A percentile compares a stretch with the other conserved stretches of the same genome.
Conservation (phyloP, 2,329 filamentous ascomycete genomes). For the Septoria linicola region DNA sequence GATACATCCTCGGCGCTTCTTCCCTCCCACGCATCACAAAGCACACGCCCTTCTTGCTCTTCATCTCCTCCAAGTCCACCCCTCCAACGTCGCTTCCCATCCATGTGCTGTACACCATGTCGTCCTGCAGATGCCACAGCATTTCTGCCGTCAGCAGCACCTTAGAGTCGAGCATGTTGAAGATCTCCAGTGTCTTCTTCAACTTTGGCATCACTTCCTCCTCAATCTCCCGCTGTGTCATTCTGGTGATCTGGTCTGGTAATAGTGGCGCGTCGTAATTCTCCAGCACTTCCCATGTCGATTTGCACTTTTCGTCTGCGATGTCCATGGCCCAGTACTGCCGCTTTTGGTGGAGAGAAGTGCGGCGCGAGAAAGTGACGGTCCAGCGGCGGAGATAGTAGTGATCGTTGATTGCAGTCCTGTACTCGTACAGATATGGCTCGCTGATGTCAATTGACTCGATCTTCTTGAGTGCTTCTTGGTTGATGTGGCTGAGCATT, state of each 20-base stretch:
- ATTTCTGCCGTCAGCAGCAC: conserved; percentile 3
- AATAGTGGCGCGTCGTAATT: not conserved
- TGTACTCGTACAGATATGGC: conserved; percentile 5
- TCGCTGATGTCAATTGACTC: conserved; percentile 2
- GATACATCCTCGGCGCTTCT: conserved; percentile 6
- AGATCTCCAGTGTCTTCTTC: not conserved
- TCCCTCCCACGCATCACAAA: conserved; percentile 5
- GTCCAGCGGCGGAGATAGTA: conserved; percentile 11
- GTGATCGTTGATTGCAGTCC: not conserved
- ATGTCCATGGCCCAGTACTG: not conserved
- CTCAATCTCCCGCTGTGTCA: conserved; percentile 1
- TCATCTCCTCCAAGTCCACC: not conserved
- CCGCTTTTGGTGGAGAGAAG: not conserved
- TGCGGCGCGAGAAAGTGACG: not conserved
- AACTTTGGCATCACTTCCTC: conserved; percentile 1
- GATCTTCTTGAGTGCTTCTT: not conserved
- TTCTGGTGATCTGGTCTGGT: not conserved
- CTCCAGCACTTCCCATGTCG: not conserved
- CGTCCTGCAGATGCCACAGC: conserved; percentile 1
- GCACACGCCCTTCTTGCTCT: not conserved
- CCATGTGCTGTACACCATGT: not conserved
- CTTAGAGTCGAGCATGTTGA: not conserved
- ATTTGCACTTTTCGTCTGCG: not conserved
- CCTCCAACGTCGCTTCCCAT: not conserved
- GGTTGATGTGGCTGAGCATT: not conserved